Evolutionary conservation across 2,329 filamentous ascomycete genomes (phyloP).

Genomic region (Beauveria rudraprayagi): DNA sequence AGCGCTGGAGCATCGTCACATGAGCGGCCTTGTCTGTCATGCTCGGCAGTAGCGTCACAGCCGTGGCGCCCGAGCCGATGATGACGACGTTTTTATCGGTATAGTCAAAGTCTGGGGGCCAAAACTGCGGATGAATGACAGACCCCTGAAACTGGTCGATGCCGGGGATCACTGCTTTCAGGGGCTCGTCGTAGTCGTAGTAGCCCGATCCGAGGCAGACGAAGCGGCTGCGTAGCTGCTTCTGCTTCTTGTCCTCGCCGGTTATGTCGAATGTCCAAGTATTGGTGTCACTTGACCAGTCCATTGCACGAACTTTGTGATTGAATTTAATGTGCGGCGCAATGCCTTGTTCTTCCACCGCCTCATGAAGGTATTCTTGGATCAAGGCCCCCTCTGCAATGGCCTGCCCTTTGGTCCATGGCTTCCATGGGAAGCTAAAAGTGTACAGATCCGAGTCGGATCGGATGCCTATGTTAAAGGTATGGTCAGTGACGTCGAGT

Average conservation of each 20-base stretch:
- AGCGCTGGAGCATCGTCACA: slow-evolving; percentile 64
- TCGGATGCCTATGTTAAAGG: slow-evolving; percentile 42
- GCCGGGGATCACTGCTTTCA: slow-evolving; percentile 41
- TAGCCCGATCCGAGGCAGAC: slow-evolving; percentile 52
- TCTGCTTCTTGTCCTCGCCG: slow-evolving; percentile 17
- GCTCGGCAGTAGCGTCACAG: slow-evolving; percentile 56
- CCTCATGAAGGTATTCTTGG: slow-evolving; percentile 43
- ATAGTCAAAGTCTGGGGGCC: slow-evolving; percentile 61
- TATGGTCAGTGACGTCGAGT: background rate
- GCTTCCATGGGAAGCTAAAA: slow-evolving; percentile 61
- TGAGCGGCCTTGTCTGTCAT: slow-evolving; percentile 48
- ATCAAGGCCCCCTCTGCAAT: slow-evolving; percentile 47
- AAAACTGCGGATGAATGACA: slow-evolving; percentile 65
- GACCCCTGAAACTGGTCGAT: slow-evolving; percentile 28
- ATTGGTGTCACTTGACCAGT: slow-evolving; percentile 14
- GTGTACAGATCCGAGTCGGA: slow-evolving; percentile 55
- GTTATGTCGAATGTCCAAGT: background rate
- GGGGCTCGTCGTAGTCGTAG: slow-evolving; percentile 56
- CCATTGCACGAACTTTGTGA: slow-evolving; percentile 43
- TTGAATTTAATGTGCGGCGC: slow-evolving; percentile 43
- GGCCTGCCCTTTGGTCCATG: slow-evolving; percentile 47
- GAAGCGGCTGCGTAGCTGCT: slow-evolving; percentile 36
- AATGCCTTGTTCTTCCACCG: slow-evolving; percentile 40
- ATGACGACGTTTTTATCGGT: slow-evolving; percentile 55
- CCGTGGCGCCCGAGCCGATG: slow-evolving; percentile 61